A percentile compares a stretch with the other conserved stretches of the same genome.
These are phyloP conservation scores for Dittrichia graveolens DNA, from an alignment of 129 eudicot species.

Conservation along the genomic window DNA sequence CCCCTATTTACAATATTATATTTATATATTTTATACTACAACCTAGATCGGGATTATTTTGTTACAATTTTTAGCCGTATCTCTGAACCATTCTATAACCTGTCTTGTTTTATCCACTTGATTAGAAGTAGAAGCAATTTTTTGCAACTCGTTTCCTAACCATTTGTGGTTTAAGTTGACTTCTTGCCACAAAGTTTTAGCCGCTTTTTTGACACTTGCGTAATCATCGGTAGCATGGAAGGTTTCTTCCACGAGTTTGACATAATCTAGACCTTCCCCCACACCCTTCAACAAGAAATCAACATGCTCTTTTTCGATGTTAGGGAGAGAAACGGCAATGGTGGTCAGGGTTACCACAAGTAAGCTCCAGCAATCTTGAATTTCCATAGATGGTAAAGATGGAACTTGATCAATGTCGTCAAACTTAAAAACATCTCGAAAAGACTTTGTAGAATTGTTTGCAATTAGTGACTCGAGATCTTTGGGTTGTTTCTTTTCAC, in stretches of 20 bases:
- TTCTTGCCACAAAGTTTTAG: not conserved
- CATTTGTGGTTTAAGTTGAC: not conserved
- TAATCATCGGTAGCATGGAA: not conserved
- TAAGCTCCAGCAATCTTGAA: slow-evolving; percentile 20
- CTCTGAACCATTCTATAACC: not conserved
- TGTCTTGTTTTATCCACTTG: not conserved
- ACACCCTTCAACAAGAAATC: slow-evolving; percentile 8
- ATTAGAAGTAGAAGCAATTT: not conserved
- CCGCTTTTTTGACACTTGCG: not conserved
- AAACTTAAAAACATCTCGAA: not conserved
- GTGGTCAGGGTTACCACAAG: slow-evolving; percentile 27
- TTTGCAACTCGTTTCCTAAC: too few species aligned
- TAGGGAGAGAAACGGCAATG: slow-evolving; percentile 30
- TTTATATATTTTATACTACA: too few species aligned
- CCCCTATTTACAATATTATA: too few species aligned
- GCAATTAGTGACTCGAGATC: slow-evolving; percentile 10
- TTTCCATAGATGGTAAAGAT: not conserved
- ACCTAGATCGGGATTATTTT: too few species aligned
- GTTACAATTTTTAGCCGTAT: slow-evolving; percentile 18
- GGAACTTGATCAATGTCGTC: slow-evolving; percentile 3
- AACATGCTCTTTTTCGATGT: not conserved
- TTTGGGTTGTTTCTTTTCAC: too few species aligned
- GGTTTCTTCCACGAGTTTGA: slow-evolving; percentile 17
- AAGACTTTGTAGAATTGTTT: slow-evolving; percentile 1
- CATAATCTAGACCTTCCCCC: slow-evolving; percentile 32